phyloP scores from a whole-genome alignment of 345 rosid genomes.

The Boechera retrofracta region DNA sequence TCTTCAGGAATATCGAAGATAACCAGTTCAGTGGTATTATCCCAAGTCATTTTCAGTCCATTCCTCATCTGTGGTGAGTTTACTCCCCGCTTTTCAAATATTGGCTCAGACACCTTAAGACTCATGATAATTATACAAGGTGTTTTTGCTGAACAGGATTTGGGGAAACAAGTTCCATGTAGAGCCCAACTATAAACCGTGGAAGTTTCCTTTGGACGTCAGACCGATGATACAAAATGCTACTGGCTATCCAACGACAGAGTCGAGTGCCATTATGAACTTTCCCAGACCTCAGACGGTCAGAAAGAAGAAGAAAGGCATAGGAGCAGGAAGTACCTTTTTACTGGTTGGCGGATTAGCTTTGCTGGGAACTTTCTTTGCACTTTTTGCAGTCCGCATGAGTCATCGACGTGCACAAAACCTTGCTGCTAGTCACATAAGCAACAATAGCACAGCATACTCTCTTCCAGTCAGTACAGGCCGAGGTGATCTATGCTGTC shows the following conservation, averaged over 20 bases:
- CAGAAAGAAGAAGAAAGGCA: slow-evolving; percentile 52
- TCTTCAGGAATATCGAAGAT: slow-evolving; percentile 75
- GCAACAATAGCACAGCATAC: slow-evolving; percentile 51
- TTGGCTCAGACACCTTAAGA: slow-evolving; percentile 8
- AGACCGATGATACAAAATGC: slow-evolving; percentile 55
- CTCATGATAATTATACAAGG: slow-evolving; percentile 13
- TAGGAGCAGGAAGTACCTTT: slow-evolving; percentile 64
- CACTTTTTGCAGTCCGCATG: slow-evolving; percentile 53
- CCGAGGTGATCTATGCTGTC: slow-evolving; percentile 54
- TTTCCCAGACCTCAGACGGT: slow-evolving; percentile 49
- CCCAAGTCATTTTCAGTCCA: slow-evolving; percentile 78
- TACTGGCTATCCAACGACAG: slow-evolving; percentile 61
- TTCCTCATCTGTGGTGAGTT: slow-evolving; percentile 78
- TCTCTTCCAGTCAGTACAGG: slow-evolving; percentile 54
- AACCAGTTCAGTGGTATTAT: slow-evolving; percentile 86
- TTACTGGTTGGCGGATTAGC: slow-evolving; percentile 65
- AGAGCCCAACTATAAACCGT: slow-evolving; percentile 64
- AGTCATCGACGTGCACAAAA: slow-evolving; percentile 49
- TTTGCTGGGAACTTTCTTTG: slow-evolving; percentile 61
- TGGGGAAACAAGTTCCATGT: slow-evolving; percentile 74
- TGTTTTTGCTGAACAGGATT: slow-evolving; percentile 60
- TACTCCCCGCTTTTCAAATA: slow-evolving; percentile 9
- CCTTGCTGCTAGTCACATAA: slow-evolving; percentile 42
- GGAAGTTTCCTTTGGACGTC: slow-evolving; percentile 72
- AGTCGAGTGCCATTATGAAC: slow-evolving; percentile 79